Conservation (phyloP, 2,329 filamentous ascomycete species). For the Exophiala sideris region DNA sequence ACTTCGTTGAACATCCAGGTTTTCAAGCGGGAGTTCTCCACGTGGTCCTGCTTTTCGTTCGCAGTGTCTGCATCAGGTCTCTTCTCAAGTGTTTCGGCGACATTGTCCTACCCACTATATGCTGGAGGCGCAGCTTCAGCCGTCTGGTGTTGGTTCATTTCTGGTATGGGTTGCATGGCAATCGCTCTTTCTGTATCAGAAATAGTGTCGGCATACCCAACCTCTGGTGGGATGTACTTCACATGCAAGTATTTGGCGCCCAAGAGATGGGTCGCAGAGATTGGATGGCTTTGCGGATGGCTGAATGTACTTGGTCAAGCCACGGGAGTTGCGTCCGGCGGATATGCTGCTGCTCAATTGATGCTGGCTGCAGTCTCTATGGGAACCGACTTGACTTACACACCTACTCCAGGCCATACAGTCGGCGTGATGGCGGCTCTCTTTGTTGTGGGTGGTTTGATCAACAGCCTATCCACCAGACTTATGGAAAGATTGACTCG, state of each 20-base stretch:
- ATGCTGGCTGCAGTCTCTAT: constrained; percentile 56
- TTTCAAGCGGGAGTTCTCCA: constrained; percentile 58
- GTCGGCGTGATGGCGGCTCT: constrained; percentile 56
- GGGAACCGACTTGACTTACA: constrained; percentile 46
- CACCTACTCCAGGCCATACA: constrained; percentile 46
- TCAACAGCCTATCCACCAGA: constrained; percentile 56
- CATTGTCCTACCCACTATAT: constrained; percentile 52
- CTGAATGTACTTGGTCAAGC: constrained; percentile 50
- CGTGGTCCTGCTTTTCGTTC: constrained; percentile 59
- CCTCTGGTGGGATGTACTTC: constrained; percentile 55
- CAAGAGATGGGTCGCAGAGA: constrained; percentile 42
- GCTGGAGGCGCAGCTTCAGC: constrained; percentile 54
- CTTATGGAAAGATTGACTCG: constrained; percentile 59
- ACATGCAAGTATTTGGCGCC: constrained; percentile 57
- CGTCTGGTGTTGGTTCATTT: constrained; percentile 59
- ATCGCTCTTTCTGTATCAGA: constrained; percentile 55
- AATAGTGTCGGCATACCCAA: constrained; percentile 58
- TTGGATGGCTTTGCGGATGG: constrained; percentile 49
- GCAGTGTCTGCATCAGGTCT: constrained; percentile 57
- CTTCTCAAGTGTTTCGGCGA: constrained; percentile 56
- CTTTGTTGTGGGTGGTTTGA: constrained; percentile 49
- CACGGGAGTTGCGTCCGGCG: constrained; percentile 54
- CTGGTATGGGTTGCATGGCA: constrained; percentile 55
- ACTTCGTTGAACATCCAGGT: constrained; percentile 4
- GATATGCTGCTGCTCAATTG: constrained; percentile 57